Percentiles rank a stretch among this genome's conserved stretches.
These are phyloP conservation scores for Pythium dissimile DNA, from an alignment of 352 stramenopile genomes.

Conservation along the genomic window DNA sequence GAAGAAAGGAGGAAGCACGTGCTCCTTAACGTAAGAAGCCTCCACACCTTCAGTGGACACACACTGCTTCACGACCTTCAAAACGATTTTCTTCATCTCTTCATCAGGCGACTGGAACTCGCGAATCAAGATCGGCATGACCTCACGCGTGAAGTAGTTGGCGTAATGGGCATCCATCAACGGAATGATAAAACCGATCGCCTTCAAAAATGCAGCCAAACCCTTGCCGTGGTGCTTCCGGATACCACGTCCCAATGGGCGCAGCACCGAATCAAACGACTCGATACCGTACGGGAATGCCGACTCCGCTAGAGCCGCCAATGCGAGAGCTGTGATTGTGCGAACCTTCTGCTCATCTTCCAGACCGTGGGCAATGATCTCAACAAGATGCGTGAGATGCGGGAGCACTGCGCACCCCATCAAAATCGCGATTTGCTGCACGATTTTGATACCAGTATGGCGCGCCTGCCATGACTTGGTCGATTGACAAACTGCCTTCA, in stretches of 20 bases:
- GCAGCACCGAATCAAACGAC: conserved; percentile 98
- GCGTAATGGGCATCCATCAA: conserved; percentile 99
- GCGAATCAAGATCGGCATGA: conserved; percentile 98
- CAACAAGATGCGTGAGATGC: conserved; percentile 97
- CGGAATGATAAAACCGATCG: conserved; percentile 99
- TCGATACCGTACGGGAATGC: conserved; percentile 99
- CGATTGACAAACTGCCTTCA: conserved; percentile 98
- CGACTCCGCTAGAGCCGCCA: conserved; percentile 97
- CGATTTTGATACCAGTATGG: conserved; percentile 99
- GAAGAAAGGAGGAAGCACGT: conserved; percentile 99
- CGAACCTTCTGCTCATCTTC: conserved; percentile 98
- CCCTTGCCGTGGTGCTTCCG: conserved; percentile 97
- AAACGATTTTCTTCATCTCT: conserved; percentile 99
- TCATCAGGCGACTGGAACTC: conserved; percentile 99
- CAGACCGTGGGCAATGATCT: conserved; percentile 98
- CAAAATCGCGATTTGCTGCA: conserved; percentile 98
- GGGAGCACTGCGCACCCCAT: conserved; percentile 98
- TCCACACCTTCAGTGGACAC: conserved; percentile 98
- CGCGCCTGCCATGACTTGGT: conserved; percentile 98
- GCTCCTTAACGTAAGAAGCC: conserved; percentile 96
- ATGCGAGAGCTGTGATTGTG: conserved; percentile 97
- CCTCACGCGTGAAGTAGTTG: conserved; percentile 98
- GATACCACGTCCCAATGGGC: conserved; percentile 97
- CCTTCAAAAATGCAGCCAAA: conserved; percentile 98
- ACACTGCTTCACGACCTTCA: conserved; percentile 98